Conservation (phyloP, 768 basidiomycete species). For the Suillus luteus region DNA sequence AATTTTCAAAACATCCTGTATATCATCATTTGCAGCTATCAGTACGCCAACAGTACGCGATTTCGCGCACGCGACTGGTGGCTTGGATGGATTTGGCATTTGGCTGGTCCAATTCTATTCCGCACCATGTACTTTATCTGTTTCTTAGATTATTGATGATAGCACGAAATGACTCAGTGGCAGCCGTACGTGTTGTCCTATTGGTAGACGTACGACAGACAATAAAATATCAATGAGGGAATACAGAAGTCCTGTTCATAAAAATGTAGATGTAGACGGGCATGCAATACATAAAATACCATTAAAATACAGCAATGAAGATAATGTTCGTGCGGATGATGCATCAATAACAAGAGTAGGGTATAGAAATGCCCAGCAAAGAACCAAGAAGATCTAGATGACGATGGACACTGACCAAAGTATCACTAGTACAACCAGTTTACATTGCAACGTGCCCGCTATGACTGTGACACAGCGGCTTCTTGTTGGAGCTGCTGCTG, state of each 20-base stretch:
- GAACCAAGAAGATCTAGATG: neutral
- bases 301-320: constrained; percentile 4
- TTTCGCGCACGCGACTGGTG: neutral
- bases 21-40: neutral
- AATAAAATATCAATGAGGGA: neutral
- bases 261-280: neutral
- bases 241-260: neutral
- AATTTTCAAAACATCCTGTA: neutral
- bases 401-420: neutral
- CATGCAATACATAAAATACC: constrained; percentile 7
- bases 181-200: neutral
- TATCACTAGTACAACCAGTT: neutral
- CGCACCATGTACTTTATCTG: neutral
- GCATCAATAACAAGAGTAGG: neutral
- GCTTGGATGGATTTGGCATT: neutral
- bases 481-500: constrained; percentile 23
- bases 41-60: too few species aligned
- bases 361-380: constrained; percentile 1
- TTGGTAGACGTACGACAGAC: neutral
- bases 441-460: neutral
- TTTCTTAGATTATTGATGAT: neutral
- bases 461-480: neutral
- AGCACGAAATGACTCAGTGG: neutral
- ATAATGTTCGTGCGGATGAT: neutral
- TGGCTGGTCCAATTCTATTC: neutral